Evolutionary conservation across 441 rosid species (phyloP).

Genomic region (Viola pubescens): DNA sequence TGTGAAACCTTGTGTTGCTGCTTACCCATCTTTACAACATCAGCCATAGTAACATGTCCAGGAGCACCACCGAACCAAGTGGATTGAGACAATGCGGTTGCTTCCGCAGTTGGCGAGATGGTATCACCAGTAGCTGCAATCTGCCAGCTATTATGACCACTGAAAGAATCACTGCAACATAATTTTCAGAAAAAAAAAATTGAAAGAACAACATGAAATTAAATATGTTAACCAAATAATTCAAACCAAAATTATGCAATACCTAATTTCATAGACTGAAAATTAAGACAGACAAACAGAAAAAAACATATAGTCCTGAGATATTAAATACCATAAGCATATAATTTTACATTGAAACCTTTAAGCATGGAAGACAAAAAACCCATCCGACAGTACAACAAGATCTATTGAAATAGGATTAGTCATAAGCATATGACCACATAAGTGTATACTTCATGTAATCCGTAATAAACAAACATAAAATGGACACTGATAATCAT

Average conservation of each 20-base stretch:
- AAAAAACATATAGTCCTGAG: not conserved
- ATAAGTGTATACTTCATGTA: no score
- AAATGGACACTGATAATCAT: no score
- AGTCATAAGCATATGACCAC: no score
- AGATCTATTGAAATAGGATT: no score
- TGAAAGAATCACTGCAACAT: conserved; percentile 28
- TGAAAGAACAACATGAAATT: not conserved
- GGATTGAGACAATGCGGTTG: conserved; percentile 20
- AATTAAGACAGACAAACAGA: not conserved
- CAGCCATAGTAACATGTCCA: conserved; percentile 36
- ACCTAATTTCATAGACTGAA: not conserved
- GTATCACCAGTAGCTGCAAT: conserved; percentile 22
- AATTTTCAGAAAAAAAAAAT: conserved; percentile 3
- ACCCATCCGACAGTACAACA: no score
- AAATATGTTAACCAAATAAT: not conserved
- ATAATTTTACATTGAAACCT: no score
- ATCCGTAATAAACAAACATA: no score
- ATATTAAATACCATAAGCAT: no score
- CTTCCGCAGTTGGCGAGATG: conserved; percentile 19
- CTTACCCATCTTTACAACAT: conserved; percentile 32
- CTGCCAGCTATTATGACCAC: conserved; percentile 28
- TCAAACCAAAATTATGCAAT: not conserved
- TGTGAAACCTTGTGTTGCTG: conserved; percentile 20
- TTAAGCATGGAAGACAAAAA: no score
- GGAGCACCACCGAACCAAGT: conserved; percentile 21